A percentile compares a stretch with the other conserved stretches of the same genome.
Evolutionary conservation across 164 flowering plant genomes (phyloP).

Genomic region (Aristolochia californica): DNA sequence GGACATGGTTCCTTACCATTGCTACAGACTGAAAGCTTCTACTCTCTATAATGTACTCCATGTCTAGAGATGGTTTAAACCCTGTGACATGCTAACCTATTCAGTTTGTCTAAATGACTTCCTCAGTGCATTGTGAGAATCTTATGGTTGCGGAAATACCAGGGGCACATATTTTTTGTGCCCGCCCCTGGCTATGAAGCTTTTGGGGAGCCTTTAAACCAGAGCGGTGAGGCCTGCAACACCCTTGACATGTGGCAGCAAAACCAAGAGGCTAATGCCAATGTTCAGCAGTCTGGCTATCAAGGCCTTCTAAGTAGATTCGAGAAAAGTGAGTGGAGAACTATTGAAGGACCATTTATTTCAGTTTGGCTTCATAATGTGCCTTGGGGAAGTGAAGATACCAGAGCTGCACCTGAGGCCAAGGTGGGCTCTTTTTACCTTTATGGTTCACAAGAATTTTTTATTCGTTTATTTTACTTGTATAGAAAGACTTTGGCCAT

Average conservation of each 20-base stretch:
- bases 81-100: no score
- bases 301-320: slow-evolving; percentile 38
- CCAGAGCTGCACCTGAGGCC: slow-evolving; percentile 86
- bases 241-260: slow-evolving; percentile 7
- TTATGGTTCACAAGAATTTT: no score
- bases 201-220: slow-evolving; percentile 42
- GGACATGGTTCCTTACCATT: no score
- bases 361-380: slow-evolving; percentile 97
- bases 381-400: slow-evolving; percentile 78
- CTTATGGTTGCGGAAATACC: slow-evolving; percentile 51
- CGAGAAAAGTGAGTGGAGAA: slow-evolving; percentile 55
- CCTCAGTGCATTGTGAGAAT: slow-evolving; percentile 63
- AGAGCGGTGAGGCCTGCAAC: slow-evolving; percentile 14
- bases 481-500: neutral
- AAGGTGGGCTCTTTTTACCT: slow-evolving; percentile 37
- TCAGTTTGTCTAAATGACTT: no score
- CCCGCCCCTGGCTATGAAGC: slow-evolving; percentile 91
- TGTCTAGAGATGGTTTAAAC: no score
- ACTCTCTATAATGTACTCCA: no score
- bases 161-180: slow-evolving; percentile 66
- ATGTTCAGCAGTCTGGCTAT: slow-evolving; percentile 29
- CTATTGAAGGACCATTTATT: slow-evolving; percentile 77
- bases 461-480: neutral
- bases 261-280: slow-evolving; percentile 20
- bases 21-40: no score